A percentile compares a stretch with the other conserved stretches of the same genome.
Conservation (phyloP, 345 rosid species). For the Arabidopsis suecica region DNA sequence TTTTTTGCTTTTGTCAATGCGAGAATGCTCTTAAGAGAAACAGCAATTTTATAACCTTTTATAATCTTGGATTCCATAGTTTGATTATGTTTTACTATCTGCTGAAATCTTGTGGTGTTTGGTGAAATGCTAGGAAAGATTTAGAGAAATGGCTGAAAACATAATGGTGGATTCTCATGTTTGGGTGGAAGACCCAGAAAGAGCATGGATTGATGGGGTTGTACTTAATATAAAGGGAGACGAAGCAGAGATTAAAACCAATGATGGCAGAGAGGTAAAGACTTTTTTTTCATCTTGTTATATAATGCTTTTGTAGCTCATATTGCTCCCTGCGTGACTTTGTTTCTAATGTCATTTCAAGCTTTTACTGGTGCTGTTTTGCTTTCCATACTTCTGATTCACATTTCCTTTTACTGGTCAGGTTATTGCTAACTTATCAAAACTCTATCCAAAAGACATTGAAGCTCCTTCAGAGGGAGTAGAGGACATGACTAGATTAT, state of each 20-base stretch:
- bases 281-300: slow-evolving; percentile 9
- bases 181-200: slow-evolving; percentile 73
- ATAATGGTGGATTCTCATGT: slow-evolving; percentile 67
- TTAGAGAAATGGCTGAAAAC: slow-evolving; percentile 50
- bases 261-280: slow-evolving; percentile 57
- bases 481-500: slow-evolving; percentile 90
- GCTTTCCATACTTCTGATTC: slow-evolving; percentile 18
- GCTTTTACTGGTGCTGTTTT: slow-evolving; percentile 23
- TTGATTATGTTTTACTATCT: background rate
- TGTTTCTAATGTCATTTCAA: slow-evolving; percentile 3
- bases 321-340: background rate
- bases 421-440: slow-evolving; percentile 63
- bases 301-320: background rate
- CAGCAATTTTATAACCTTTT: background rate
- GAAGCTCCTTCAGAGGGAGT: slow-evolving; percentile 76
- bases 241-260: slow-evolving; percentile 65
- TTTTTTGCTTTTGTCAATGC: slow-evolving; percentile 8
- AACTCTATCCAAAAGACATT: slow-evolving; percentile 60
- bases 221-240: slow-evolving; percentile 57
- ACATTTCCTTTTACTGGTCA: slow-evolving; percentile 38
- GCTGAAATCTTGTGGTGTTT: slow-evolving; percentile 22
- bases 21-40: slow-evolving; percentile 14
- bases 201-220: slow-evolving; percentile 77
- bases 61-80: background rate
- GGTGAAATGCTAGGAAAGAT: slow-evolving; percentile 26